Evolutionary conservation across 2,329 filamentous ascomycete species (phyloP).

Genomic region (Atkinsonella texensis): DNA sequence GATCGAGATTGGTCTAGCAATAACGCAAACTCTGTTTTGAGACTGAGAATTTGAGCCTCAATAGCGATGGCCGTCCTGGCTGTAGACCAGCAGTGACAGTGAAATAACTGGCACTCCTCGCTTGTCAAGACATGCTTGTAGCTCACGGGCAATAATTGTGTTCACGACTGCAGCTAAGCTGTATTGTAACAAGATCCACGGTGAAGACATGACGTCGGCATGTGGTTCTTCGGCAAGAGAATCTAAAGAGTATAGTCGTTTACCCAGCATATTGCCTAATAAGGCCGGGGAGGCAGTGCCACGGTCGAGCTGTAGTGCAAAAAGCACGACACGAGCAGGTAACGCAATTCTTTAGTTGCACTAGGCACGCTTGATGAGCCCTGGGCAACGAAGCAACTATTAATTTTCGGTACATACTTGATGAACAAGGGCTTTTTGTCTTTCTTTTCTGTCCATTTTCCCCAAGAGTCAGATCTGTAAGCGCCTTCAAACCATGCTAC

Average conservation of each 20-base stretch:
- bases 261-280: constrained; percentile 24
- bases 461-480: constrained; percentile 46
- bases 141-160: too few relatives aligned
- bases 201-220: too few relatives aligned
- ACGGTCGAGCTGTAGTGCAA: constrained; percentile 33
- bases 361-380: constrained; percentile 7
- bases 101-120: too few relatives aligned
- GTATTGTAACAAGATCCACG: too few relatives aligned
- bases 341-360: constrained; percentile 20
- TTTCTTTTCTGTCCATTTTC: constrained; percentile 43
- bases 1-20: not conserved
- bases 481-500: constrained; percentile 44
- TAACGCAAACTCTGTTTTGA: too few relatives aligned
- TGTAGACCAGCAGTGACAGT: not conserved
- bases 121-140: too few relatives aligned
- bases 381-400: constrained; percentile 3
- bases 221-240: not conserved
- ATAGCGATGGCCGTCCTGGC: not conserved
- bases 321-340: constrained; percentile 38
- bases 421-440: constrained; percentile 38
- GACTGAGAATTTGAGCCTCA: not conserved
- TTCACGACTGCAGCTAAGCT: too few relatives aligned
- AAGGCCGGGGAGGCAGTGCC: constrained; percentile 24
- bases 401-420: constrained; percentile 25
- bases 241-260: not conserved